A percentile compares a stretch with the other conserved stretches of the same genome.
Evolutionary conservation across 768 basidiomycete species (phyloP).

Genomic region (Pleurotus djamor): DNA sequence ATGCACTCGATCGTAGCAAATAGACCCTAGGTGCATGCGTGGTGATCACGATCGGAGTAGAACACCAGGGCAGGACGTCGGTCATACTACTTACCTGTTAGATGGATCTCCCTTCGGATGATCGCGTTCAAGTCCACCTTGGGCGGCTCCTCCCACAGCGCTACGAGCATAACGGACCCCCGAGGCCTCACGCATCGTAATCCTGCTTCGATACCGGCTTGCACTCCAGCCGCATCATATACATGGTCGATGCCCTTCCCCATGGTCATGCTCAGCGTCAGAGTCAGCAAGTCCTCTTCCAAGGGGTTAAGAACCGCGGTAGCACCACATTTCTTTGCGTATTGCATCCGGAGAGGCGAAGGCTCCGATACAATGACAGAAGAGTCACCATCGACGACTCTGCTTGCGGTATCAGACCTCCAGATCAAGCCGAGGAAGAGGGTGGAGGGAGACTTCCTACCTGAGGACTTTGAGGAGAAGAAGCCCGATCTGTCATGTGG

Average conservation of each 20-base stretch:
- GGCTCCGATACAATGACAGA: slow-evolving; percentile 40
- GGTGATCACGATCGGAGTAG: no score
- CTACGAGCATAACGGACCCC: slow-evolving; percentile 38
- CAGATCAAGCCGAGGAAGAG: neutral
- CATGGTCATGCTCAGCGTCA: slow-evolving; percentile 21
- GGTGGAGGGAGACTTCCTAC: slow-evolving; percentile 8
- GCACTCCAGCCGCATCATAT: slow-evolving; percentile 45
- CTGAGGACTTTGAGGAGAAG: slow-evolving; percentile 35
- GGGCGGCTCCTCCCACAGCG: slow-evolving; percentile 37
- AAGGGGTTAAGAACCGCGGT: slow-evolving; percentile 33
- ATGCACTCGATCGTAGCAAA: slow-evolving; percentile 38
- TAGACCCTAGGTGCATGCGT: no score
- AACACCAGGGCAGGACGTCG: neutral
- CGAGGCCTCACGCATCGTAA: slow-evolving; percentile 31
- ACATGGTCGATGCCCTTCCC: slow-evolving; percentile 38
- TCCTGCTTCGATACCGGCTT: slow-evolving; percentile 32
- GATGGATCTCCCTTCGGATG: slow-evolving; percentile 31
- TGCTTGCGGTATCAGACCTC: slow-evolving; percentile 10
- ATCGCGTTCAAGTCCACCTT: slow-evolving; percentile 33
- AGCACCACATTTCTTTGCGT: slow-evolving; percentile 34
- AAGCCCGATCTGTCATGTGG: slow-evolving; percentile 30
- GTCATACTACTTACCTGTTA: slow-evolving; percentile 30
- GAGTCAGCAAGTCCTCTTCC: slow-evolving; percentile 19
- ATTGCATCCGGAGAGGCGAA: slow-evolving; percentile 28
- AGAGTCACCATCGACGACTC: slow-evolving; percentile 22